Conservation (phyloP, 345 rosid genomes). For the Populus alba region DNA sequence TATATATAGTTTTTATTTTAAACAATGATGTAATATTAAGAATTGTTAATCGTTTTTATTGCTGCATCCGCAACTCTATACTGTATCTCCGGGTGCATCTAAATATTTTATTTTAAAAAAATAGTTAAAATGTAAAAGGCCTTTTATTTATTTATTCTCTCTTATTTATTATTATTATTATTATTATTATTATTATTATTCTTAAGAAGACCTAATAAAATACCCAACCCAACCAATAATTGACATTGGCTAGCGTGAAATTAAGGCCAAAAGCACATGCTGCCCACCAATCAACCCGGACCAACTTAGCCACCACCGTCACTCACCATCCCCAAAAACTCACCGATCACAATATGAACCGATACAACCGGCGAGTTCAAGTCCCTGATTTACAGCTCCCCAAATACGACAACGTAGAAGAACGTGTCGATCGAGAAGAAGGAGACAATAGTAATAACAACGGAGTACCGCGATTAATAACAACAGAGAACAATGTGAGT, state of each 20-base stretch:
- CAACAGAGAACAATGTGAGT: constrained; percentile 44
- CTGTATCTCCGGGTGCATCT: no score
- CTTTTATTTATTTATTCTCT: neutral
- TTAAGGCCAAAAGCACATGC: constrained; percentile 3
- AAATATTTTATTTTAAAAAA: no score
- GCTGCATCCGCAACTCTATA: no score
- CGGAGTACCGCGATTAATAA: constrained; percentile 26
- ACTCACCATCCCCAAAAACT: neutral
- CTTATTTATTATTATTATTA: no score
- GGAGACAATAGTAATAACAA: constrained; percentile 20
- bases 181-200: no score
- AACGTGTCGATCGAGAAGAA: constrained; percentile 20
- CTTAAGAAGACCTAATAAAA: no score
- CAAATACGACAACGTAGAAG: constrained; percentile 34
- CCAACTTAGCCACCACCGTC: neutral
- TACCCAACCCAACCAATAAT: neutral
- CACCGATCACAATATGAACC: constrained; percentile 31
- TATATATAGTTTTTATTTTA: no score
- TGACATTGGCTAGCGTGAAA: neutral
- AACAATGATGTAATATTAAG: no score
- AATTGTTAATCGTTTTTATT: no score
- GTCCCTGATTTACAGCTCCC: constrained; percentile 45
- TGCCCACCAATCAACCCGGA: neutral
- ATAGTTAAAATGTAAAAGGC: neutral
- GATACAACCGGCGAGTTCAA: constrained; percentile 45